Conservation (phyloP, 2,329 filamentous ascomycete species). For the Alternaria gaisen region DNA sequence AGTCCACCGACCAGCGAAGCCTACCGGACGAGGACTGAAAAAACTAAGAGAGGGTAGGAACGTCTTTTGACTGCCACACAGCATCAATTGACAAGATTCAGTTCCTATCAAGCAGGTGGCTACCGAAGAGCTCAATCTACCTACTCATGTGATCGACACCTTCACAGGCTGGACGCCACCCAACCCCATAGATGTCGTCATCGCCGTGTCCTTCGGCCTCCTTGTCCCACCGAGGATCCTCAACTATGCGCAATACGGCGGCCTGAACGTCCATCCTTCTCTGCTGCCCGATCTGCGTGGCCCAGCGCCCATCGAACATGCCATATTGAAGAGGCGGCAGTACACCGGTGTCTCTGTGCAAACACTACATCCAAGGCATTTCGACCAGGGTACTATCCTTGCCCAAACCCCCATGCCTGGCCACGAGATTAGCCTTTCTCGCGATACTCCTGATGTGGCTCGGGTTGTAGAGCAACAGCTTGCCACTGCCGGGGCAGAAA, state of each 20-base stretch:
- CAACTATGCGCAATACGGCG: conserved; percentile 76
- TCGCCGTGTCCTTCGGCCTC: conserved; percentile 94
- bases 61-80: not conserved
- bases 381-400: conserved; percentile 82
- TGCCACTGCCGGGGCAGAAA: conserved; percentile 70
- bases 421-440: conserved; percentile 55
- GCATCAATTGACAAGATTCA: conserved; percentile 48
- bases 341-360: conserved; percentile 84
- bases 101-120: conserved; percentile 74
- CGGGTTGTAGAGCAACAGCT: conserved; percentile 62
- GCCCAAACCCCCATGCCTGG: conserved; percentile 69
- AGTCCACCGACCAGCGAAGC: conserved; percentile 80
- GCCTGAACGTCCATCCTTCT: conserved; percentile 93
- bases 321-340: conserved; percentile 70
- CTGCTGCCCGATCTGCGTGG: conserved; percentile 87
- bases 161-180: conserved; percentile 77
- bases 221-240: conserved; percentile 84
- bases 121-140: conserved; percentile 70
- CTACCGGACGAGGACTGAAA: conserved; percentile 77
- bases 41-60: conserved; percentile 69
- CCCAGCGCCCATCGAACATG: conserved; percentile 84
- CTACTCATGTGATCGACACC: conserved; percentile 78
- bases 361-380: conserved; percentile 77
- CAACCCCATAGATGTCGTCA: conserved; percentile 71
- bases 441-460: conserved; percentile 56